Evolutionary conservation across 2,329 filamentous ascomycete species (phyloP), one percentile per base, ranked within the genome.

Genomic region (Colletotrichum chrysophilum): DNA sequence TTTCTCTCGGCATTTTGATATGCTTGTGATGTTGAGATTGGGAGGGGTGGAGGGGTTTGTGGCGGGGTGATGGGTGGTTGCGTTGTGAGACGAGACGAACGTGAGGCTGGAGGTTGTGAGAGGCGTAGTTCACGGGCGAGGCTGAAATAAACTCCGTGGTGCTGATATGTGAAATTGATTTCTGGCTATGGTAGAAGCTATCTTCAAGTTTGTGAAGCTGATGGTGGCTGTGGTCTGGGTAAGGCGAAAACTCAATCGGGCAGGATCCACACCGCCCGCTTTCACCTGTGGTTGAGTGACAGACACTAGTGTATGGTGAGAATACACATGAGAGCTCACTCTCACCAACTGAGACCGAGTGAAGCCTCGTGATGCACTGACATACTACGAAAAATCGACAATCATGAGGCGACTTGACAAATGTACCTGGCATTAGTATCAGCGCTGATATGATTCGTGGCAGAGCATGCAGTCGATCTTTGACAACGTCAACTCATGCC

Each of bases 181-280:
- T 48, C 21, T 38, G 28, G 56, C 28, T 34, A 26, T 26, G 36
- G 38, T 62, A 8, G 43, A 34, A 30, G 21, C 21, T 68, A 55
- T 68, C 43, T 58, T 36, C n/a, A 21, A 24, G 28, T 28, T 26
- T 21, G 28, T 3, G 34, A 30, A 8, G 28, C 30, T 21, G 55
- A 21, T 16, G 12, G 69, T 60, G 72, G 67, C 43, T 69, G 74
- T 52, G 34, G 30, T 66, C 36, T 34, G 43, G 43, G 60, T 73
- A 43, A 73, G 73, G 70, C 74, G 70, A 76, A 76, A 76, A 76
- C 70, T 74, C 74, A 74, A 74, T 69, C 64, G 48, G 74, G 73
- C 55, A 62, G 70, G 70, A 38, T 65, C 64, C 74, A 76, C 74
- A 74, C 65, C 58, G 70, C 70, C 70, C 64, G 70, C 34, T 68